phyloP scores from a whole-genome alignment of 495 filamentous ascomycete genomes.

The Penicillium arizonense region DNA sequence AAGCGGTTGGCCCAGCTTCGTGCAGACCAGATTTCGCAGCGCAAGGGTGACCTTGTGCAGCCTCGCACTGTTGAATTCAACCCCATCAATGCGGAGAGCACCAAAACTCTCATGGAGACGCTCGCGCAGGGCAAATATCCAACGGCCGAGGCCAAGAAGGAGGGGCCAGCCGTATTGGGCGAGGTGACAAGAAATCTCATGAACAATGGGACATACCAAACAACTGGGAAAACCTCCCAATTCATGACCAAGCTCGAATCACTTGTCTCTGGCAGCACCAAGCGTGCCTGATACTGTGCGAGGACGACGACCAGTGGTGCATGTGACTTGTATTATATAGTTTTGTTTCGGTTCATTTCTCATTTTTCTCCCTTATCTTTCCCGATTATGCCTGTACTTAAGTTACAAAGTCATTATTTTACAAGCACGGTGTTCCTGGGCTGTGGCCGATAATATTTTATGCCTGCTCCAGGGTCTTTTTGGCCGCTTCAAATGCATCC shows the following conservation, averaged over 20 bases:
- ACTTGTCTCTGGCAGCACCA: slow-evolving; percentile 31
- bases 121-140: slow-evolving; percentile 61
- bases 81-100: slow-evolving; percentile 55
- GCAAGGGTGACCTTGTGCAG: slow-evolving; percentile 39
- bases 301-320: neutral
- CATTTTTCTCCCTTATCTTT: slow-evolving; percentile 3
- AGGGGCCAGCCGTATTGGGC: slow-evolving; percentile 29
- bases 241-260: slow-evolving; percentile 46
- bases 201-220: slow-evolving; percentile 47
- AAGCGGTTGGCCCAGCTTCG: slow-evolving; percentile 35
- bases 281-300: slow-evolving; percentile 22
- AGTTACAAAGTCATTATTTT: slow-evolving; percentile 22
- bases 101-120: slow-evolving; percentile 63
- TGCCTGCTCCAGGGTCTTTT: slow-evolving; percentile 54
- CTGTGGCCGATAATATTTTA: slow-evolving; percentile 8
- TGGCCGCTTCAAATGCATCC: slow-evolving; percentile 62
- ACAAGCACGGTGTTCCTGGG: neutral
- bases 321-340: slow-evolving; percentile 29
- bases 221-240: slow-evolving; percentile 36
- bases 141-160: slow-evolving; percentile 10
- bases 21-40: slow-evolving; percentile 42
- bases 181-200: slow-evolving; percentile 37
- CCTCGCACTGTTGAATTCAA: slow-evolving; percentile 33
- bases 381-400: slow-evolving; percentile 18
- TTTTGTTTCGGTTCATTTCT: slow-evolving; percentile 10